Evolutionary conservation across 768 basidiomycete species (phyloP), one percentile per base, ranked within the genome.

Genomic region (Lactarius hatsudake): DNA sequence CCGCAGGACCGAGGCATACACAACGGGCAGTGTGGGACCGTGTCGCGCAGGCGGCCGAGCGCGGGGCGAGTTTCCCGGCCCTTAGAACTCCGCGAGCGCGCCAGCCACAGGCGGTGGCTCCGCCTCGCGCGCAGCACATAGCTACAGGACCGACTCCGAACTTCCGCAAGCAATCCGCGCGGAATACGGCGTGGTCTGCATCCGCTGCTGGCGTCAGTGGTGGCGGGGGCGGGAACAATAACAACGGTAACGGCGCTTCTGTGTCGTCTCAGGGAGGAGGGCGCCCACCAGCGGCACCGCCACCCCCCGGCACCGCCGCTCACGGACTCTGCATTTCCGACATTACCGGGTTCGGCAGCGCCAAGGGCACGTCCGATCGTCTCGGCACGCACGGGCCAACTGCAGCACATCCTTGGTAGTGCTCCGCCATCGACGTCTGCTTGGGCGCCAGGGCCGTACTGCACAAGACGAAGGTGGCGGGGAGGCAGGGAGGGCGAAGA

Each of bases 21-120:
- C 86, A 89, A 2, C 81, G 88, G 60, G 84, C 88, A 67, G 83
- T 96, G 0, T 93, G 85, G 87, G 93, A 94, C 69, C 87, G 94
- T 18, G 94, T 96, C 30, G 94, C 93, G 8, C 85, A 84, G 67
- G 94, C 93, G 0, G 95, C 94, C 0, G 77, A 81, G 18, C 75
- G 79, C 2, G 78, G 81, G 55, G 76, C 79, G 34, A 53, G 71
- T 1, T 71, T 73, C 40, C 68, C 73, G 30, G 65, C 72, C 3
- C 78, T 81, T 5, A 30, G 58, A 53, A 42, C 18, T 5, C 56
- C 10, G 69, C 75, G 34, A 55, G 61, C 32, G 69, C 53, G 38
- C 15, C 38, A 23, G 15, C 36, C 34, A 5, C 64, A 59, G 5
- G 69, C 71, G 26, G 68, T 28, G 73, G 72, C 62, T 3, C 40